A percentile compares a stretch with the other conserved stretches of the same genome.
Conservation (phyloP, 2,329 filamentous ascomycete genomes). For the Paracamarosporium sp. region DNA sequence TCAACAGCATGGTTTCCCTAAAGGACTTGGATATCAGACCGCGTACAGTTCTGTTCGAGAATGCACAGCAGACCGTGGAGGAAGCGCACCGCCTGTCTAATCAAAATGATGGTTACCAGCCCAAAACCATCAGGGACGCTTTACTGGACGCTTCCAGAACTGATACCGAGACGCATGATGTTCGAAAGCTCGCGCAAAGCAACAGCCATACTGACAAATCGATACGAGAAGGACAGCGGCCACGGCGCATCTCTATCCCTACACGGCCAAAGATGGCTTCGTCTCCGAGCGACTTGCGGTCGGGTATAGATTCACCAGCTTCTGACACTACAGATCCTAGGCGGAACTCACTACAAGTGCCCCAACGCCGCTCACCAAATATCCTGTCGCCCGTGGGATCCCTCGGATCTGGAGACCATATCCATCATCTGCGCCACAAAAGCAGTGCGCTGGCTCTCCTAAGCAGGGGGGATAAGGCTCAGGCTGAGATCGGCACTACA, state of each 20-base stretch:
- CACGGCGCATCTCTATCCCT: constrained; percentile 30
- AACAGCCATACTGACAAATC: constrained; percentile 49
- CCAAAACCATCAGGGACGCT: constrained; percentile 87
- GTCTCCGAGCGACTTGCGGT: constrained; percentile 20
- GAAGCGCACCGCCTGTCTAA: constrained; percentile 33
- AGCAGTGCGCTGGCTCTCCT: constrained; percentile 67
- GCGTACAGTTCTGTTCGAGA: constrained; percentile 90
- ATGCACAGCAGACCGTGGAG: constrained; percentile 56
- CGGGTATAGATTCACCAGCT: constrained; percentile 30
- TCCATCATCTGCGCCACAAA: constrained; percentile 53
- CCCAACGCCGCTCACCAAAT: constrained; percentile 26
- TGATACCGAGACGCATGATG: constrained; percentile 71
- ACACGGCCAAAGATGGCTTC: constrained; percentile 25
- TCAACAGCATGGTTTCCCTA: constrained; percentile 76
- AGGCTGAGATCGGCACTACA: constrained; percentile 69
- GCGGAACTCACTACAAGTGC: constrained; percentile 38
- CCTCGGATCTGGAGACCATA: constrained; percentile 36
- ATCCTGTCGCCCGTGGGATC: constrained; percentile 40
- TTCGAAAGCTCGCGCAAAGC: constrained; percentile 48
- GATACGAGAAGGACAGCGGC: constrained; percentile 29
- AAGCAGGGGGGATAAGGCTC: constrained; percentile 67
- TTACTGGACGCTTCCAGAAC: constrained; percentile 90
- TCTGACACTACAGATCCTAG: constrained; percentile 43
- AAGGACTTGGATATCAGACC: constrained; percentile 78
- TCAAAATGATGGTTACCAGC: constrained; percentile 48